These are phyloP conservation scores for Sporothrix pseudoabietina DNA, from an alignment of 2,329 filamentous ascomycete species.

Conservation along the genomic window DNA sequence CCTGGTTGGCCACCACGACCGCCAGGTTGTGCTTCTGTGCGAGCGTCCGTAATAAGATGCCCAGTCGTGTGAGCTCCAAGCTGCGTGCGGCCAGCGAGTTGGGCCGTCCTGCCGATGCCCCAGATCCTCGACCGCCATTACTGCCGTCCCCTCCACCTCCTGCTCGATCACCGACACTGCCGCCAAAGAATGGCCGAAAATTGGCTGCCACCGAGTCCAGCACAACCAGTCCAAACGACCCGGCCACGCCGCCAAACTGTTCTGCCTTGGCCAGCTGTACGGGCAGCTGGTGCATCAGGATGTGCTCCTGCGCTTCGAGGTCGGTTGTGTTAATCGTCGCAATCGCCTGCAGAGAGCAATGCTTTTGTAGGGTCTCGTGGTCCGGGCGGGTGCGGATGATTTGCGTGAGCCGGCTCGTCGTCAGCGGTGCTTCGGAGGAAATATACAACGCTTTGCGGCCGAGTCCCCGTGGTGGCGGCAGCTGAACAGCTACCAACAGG, in stretches of 20 bases:
- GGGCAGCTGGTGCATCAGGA: constrained; percentile 88
- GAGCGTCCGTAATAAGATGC: constrained; percentile 72
- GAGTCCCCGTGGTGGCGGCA: constrained; percentile 71
- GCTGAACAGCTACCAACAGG: constrained; percentile 80
- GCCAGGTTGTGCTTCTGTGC: constrained; percentile 75
- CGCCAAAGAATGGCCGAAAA: constrained; percentile 87
- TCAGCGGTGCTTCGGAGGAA: constrained; percentile 84
- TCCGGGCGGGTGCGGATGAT: constrained; percentile 69
- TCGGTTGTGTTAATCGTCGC: constrained; percentile 83
- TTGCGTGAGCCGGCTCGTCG: constrained; percentile 79
- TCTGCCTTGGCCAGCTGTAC: constrained; percentile 65
- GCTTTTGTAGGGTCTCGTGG: constrained; percentile 50
- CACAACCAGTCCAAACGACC: constrained; percentile 70
- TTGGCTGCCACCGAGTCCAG: constrained; percentile 94
- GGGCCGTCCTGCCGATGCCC: not conserved
- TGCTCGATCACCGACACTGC: constrained; percentile 44
- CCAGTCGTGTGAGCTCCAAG: constrained; percentile 74
- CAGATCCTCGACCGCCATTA: not conserved
- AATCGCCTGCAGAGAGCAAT: constrained; percentile 68
- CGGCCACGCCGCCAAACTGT: constrained; percentile 57
- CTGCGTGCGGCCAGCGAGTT: constrained; percentile 69
- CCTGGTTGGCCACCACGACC: constrained; percentile 92
- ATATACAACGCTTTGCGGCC: constrained; percentile 83
- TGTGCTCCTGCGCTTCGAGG: constrained; percentile 93
- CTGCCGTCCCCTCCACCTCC: not conserved